These are phyloP conservation scores for Nannochloropsis gaditana DNA, from an alignment of 108 stramenopile species.

Conservation along the genomic window DNA sequence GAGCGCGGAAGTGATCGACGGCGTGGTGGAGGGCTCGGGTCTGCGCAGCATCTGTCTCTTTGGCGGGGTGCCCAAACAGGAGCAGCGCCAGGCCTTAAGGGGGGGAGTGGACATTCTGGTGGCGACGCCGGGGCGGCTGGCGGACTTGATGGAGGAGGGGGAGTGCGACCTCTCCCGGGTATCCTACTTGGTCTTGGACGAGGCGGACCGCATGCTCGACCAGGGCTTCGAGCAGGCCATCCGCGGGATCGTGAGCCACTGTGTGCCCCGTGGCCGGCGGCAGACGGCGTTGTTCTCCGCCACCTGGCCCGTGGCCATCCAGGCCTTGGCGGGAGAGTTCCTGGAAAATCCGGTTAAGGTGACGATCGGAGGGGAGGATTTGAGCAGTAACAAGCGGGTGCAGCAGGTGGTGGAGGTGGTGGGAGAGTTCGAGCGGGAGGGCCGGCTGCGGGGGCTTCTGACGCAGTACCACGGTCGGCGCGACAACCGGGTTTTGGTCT, in stretches of 20 bases:
- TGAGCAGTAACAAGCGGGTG: slow-evolving; percentile 87
- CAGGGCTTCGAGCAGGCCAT: slow-evolving; percentile 56
- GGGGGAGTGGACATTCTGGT: slow-evolving; percentile 70
- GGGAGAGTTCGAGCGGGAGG: slow-evolving; percentile 76
- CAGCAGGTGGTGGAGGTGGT: slow-evolving; percentile 86
- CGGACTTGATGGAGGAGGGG: slow-evolving; percentile 84
- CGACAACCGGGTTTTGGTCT: slow-evolving; percentile 75
- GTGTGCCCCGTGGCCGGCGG: slow-evolving; percentile 56
- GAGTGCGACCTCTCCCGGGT: slow-evolving; percentile 61
- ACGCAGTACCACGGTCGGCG: slow-evolving; percentile 61
- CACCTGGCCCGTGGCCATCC: slow-evolving; percentile 93
- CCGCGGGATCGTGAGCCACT: slow-evolving; percentile 22
- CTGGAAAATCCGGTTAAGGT: slow-evolving; percentile 70
- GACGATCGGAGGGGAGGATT: slow-evolving; percentile 68
- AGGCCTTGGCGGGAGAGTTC: slow-evolving; percentile 79
- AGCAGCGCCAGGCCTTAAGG: slow-evolving; percentile 65
- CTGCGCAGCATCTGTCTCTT: slow-evolving; percentile 75
- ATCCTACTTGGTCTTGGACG: slow-evolving; percentile 79
- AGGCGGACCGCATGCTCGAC: slow-evolving; percentile 84
- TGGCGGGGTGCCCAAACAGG: slow-evolving; percentile 89
- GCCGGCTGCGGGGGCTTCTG: slow-evolving; percentile 67
- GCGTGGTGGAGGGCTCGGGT: slow-evolving; percentile 65
- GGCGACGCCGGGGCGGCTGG: slow-evolving; percentile 91
- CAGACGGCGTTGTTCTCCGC: slow-evolving; percentile 97
- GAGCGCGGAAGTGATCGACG: slow-evolving; percentile 77